phyloP scores from a whole-genome alignment of 768 basidiomycete species.

The Daedaleopsis nitida region DNA sequence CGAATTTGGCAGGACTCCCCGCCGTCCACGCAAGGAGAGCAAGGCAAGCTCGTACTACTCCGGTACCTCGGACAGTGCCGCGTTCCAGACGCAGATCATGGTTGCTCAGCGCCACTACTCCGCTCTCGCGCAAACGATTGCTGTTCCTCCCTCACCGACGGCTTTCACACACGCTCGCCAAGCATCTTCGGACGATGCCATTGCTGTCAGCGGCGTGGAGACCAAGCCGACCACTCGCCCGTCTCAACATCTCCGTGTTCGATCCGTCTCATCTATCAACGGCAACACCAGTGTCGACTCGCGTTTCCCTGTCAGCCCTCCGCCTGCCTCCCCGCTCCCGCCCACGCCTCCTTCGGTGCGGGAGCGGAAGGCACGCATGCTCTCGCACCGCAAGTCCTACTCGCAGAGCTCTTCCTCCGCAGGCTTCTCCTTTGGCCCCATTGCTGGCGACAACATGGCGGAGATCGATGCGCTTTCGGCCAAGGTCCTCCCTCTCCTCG shows the following conservation, averaged over 20 bases:
- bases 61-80: constrained; percentile 50
- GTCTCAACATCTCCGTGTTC: constrained; percentile 56
- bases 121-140: constrained; percentile 63
- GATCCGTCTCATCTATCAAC: constrained; percentile 57
- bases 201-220: constrained; percentile 19
- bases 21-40: constrained; percentile 43
- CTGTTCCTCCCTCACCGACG: constrained; percentile 49
- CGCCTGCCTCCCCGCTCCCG: constrained; percentile 69
- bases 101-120: constrained; percentile 75
- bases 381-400: constrained; percentile 59
- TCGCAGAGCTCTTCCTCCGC: constrained; percentile 55
- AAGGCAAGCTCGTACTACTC: constrained; percentile 58
- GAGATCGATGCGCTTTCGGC: constrained; percentile 76
- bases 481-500: constrained; percentile 64
- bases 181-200: constrained; percentile 31
- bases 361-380: constrained; percentile 54
- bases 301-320: constrained; percentile 45
- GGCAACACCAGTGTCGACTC: constrained; percentile 33
- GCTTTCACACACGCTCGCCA: constrained; percentile 31
- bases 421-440: constrained; percentile 60
- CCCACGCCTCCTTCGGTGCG: constrained; percentile 72
- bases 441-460: constrained; percentile 51
- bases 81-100: constrained; percentile 62
- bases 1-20: constrained; percentile 49
- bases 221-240: constrained; percentile 15